Conservation (phyloP, 208 protist species). For the Wallacemonas rigidus region DNA sequence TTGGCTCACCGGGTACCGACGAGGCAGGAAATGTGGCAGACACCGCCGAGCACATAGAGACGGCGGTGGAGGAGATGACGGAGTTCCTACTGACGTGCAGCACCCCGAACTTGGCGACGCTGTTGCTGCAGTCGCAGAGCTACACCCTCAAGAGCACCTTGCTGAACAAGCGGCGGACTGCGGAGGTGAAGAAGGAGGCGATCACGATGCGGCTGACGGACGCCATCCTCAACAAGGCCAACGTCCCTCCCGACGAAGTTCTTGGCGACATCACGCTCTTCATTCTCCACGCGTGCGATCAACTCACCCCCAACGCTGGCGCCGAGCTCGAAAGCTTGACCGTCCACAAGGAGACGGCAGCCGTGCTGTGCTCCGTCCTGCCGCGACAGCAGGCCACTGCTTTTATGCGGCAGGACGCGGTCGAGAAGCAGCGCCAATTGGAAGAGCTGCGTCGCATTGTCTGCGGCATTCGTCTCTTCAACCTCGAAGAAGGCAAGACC, state of each 20-base stretch:
- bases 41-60: slow-evolving; percentile 64
- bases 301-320: slow-evolving; percentile 25
- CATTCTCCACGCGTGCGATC: slow-evolving; percentile 67
- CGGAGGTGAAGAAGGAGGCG: slow-evolving; percentile 69
- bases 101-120: slow-evolving; percentile 48
- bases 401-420: slow-evolving; percentile 71
- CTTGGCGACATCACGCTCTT: slow-evolving; percentile 68
- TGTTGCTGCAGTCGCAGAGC: slow-evolving; percentile 66
- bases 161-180: slow-evolving; percentile 36
- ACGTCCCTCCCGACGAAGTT: slow-evolving; percentile 61
- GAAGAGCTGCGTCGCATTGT: slow-evolving; percentile 86
- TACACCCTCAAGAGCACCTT: slow-evolving; percentile 35
- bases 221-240: slow-evolving; percentile 56
- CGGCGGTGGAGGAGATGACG: slow-evolving; percentile 55
- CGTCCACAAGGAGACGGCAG: slow-evolving; percentile 56
- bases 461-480: slow-evolving; percentile 89
- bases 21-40: slow-evolving; percentile 64
- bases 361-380: slow-evolving; percentile 72
- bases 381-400: slow-evolving; percentile 56
- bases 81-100: slow-evolving; percentile 65
- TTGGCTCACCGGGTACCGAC: slow-evolving; percentile 44
- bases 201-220: slow-evolving; percentile 61
- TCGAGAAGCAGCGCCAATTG: slow-evolving; percentile 78
- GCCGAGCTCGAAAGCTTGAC: slow-evolving; percentile 22
- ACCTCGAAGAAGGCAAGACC: slow-evolving; percentile 59